Evolutionary conservation across 768 basidiomycete genomes (phyloP).

Genomic region (Collybia sordida): DNA sequence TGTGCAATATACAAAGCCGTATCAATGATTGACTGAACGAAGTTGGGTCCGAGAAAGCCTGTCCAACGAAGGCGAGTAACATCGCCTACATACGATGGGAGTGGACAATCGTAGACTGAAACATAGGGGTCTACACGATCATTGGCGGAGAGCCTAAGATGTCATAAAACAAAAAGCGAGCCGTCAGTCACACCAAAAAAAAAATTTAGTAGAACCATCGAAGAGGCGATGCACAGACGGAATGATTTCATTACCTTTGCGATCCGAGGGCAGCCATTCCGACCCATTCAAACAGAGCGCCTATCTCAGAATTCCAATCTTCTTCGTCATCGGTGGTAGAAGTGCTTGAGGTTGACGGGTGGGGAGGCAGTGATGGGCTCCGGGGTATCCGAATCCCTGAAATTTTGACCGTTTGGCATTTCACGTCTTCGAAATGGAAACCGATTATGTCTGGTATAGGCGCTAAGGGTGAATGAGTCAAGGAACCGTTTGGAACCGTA

Average conservation of each 20-base stretch:
- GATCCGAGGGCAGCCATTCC: slow-evolving; percentile 69
- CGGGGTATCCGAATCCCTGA: slow-evolving; percentile 42
- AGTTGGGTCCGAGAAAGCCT: slow-evolving; percentile 52
- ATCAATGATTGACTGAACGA: slow-evolving; percentile 54
- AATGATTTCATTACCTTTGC: slow-evolving; percentile 47
- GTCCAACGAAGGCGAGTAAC: slow-evolving; percentile 59
- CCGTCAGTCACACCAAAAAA: background rate
- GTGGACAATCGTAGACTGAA: slow-evolving; percentile 60
- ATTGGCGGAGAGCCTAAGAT: slow-evolving; percentile 51
- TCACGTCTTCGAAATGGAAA: slow-evolving; percentile 16
- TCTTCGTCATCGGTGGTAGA: slow-evolving; percentile 33
- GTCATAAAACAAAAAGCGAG: background rate
- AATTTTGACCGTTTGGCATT: slow-evolving; percentile 22
- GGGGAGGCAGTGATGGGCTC: slow-evolving; percentile 22
- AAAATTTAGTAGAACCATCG: slow-evolving; percentile 1
- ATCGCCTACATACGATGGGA: slow-evolving; percentile 40
- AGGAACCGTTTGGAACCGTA: background rate
- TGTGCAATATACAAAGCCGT: slow-evolving; percentile 31
- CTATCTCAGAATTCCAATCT: slow-evolving; percentile 48
- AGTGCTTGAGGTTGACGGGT: slow-evolving; percentile 18
- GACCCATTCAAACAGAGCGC: slow-evolving; percentile 66
- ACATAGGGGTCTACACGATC: slow-evolving; percentile 72
- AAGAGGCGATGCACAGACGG: slow-evolving; percentile 1
- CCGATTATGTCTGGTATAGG: slow-evolving; percentile 14
- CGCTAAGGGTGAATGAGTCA: slow-evolving; percentile 5